These are phyloP conservation scores for Diaporthe destruens DNA, from an alignment of 2,329 filamentous ascomycete genomes.

Conservation along the genomic window DNA sequence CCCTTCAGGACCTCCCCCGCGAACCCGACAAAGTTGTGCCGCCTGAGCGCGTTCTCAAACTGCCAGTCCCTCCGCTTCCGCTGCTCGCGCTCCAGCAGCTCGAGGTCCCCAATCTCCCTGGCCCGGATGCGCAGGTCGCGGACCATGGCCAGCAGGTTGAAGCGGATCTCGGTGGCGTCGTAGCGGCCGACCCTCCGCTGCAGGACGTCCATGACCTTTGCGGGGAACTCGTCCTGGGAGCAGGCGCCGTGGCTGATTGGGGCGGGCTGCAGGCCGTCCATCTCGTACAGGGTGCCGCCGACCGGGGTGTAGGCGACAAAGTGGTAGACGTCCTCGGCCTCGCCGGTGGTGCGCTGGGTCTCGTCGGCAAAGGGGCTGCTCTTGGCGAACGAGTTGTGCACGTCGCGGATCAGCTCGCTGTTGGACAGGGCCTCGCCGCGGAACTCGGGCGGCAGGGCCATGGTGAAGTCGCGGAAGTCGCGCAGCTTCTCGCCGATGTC, in stretches of 20 bases:
- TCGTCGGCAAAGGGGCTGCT: slow-evolving; percentile 94
- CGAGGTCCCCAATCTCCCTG: slow-evolving; percentile 83
- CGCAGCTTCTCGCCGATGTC: slow-evolving; percentile 78
- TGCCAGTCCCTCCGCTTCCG: slow-evolving; percentile 87
- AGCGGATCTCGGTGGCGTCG: slow-evolving; percentile 87
- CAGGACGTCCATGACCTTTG: slow-evolving; percentile 87
- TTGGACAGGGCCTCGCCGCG: slow-evolving; percentile 72
- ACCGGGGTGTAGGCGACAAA: slow-evolving; percentile 95
- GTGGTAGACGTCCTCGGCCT: slow-evolving; percentile 92
- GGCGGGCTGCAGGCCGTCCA: slow-evolving; percentile 93
- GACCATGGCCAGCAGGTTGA: slow-evolving; percentile 95
- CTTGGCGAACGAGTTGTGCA: slow-evolving; percentile 91
- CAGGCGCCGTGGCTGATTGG: slow-evolving; percentile 91
- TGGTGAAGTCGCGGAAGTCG: slow-evolving; percentile 90
- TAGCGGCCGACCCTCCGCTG: slow-evolving; percentile 87
- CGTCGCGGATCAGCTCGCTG: slow-evolving; percentile 77
- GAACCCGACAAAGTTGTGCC: slow-evolving; percentile 97
- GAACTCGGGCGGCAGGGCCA: slow-evolving; percentile 82
- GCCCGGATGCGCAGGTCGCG: slow-evolving; percentile 83
- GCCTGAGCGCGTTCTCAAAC: slow-evolving; percentile 92
- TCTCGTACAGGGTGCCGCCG: slow-evolving; percentile 86
- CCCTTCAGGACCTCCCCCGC: slow-evolving; percentile 90
- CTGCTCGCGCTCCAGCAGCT: slow-evolving; percentile 83
- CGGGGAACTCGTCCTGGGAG: slow-evolving; percentile 77
- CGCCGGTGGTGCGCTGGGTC: slow-evolving; percentile 77